These are phyloP conservation scores for Apium graveolens DNA, from an alignment of 129 eudicot species.

Conservation along the genomic window DNA sequence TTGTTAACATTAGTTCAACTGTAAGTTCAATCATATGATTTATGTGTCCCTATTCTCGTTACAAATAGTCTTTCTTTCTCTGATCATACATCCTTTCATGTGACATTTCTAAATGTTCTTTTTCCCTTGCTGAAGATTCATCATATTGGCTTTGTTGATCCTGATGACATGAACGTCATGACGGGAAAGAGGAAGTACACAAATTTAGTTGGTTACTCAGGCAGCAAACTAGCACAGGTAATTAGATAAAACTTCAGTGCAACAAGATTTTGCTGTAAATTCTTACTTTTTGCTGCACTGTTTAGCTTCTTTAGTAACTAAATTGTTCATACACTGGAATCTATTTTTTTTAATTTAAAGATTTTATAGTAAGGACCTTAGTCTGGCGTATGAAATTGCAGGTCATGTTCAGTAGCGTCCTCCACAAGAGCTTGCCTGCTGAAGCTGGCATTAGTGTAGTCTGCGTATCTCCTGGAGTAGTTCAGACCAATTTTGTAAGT, in stretches of 20 bases:
- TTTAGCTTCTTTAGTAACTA: background rate
- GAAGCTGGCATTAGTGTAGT: slow-evolving; percentile 86
- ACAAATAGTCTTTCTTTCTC: background rate
- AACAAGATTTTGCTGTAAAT: background rate
- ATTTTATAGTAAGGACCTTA: background rate
- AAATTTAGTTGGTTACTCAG: slow-evolving; percentile 74
- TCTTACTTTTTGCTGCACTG: background rate
- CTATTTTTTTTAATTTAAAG: background rate
- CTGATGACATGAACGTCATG: slow-evolving; percentile 91
- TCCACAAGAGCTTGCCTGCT: slow-evolving; percentile 76
- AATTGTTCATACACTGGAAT: background rate
- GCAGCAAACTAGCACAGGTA: slow-evolving; percentile 96
- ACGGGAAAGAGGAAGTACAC: slow-evolving; percentile 72
- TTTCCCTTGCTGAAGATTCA: slow-evolving; percentile 54
- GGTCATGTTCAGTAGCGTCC: slow-evolving; percentile 95
- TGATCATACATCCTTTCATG: background rate
- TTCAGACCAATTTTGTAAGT: slow-evolving; percentile 88
- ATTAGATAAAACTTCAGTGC: slow-evolving; percentile 14
- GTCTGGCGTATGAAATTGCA: slow-evolving; percentile 24
- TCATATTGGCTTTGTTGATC: slow-evolving; percentile 84
- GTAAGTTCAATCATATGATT: slow-evolving; percentile 39
- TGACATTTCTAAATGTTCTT: slow-evolving; percentile 5
- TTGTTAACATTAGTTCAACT: slow-evolving; percentile 75
- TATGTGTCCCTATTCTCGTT: background rate
- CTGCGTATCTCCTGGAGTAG: slow-evolving; percentile 94